Conservation (phyloP, 163 green algal species). For the Chlamydomonas reinhardtii region DNA sequence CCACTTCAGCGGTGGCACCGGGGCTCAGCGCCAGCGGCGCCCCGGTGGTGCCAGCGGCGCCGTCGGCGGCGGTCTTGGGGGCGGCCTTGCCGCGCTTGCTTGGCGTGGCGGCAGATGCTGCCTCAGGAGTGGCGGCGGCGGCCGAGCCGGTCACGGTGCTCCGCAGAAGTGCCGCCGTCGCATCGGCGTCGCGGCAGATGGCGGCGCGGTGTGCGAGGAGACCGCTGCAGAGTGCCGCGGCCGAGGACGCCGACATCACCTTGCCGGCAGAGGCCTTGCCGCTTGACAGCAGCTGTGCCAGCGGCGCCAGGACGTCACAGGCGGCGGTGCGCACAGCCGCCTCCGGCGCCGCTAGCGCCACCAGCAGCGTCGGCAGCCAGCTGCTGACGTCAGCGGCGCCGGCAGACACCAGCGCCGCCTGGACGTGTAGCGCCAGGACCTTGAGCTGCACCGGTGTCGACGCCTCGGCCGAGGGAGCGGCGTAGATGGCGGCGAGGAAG, state of each 20-base stretch:
- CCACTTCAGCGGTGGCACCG: not conserved
- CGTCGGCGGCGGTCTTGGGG: not conserved
- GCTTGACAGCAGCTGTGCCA: slow-evolving; percentile 13
- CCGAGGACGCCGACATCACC: not conserved
- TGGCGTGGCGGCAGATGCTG: not conserved
- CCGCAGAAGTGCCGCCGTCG: slow-evolving; percentile 31
- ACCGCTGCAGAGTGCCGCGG: slow-evolving; percentile 5
- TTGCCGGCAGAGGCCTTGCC: not conserved
- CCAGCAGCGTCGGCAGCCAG: slow-evolving; percentile 19
- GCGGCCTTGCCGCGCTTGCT: slow-evolving; percentile 1
- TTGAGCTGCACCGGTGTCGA: not conserved
- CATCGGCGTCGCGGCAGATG: slow-evolving; percentile 33
- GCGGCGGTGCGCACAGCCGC: not conserved
- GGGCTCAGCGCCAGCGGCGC: slow-evolving; percentile 24
- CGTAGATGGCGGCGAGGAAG: slow-evolving; percentile 47
- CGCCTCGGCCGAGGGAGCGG: not conserved
- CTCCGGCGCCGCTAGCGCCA: not conserved
- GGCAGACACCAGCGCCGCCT: slow-evolving; percentile 15
- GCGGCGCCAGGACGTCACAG: slow-evolving; percentile 47
- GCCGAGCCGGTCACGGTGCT: slow-evolving; percentile 14
- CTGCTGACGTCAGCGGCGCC: slow-evolving; percentile 2
- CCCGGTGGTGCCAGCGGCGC: too few relatives aligned
- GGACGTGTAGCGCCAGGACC: slow-evolving; percentile 11
- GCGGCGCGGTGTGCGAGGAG: slow-evolving; percentile 43
- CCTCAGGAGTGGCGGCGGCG: not conserved